A percentile compares a stretch with the other conserved stretches of the same genome.
Conservation (phyloP, 495 filamentous ascomycete genomes). For the Tuber aestivum region DNA sequence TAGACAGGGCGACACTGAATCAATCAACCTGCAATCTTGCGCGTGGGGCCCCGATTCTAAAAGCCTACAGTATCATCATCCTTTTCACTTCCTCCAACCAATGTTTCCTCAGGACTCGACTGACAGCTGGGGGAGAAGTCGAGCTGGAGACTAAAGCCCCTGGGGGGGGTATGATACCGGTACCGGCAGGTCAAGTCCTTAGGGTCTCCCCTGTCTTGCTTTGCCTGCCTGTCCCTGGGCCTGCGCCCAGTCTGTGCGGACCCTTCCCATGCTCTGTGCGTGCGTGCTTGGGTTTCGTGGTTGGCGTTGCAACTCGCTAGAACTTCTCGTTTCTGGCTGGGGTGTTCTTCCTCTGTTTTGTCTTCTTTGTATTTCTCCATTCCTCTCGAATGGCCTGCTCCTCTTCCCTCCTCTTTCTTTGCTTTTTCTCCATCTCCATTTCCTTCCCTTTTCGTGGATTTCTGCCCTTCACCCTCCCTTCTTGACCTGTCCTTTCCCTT, state of each 20-base stretch:
- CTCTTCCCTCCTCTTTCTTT: background rate
- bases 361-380: slow-evolving; percentile 23
- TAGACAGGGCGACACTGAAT: slow-evolving; percentile 26
- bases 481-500: background rate
- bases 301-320: background rate
- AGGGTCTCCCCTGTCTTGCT: slow-evolving; percentile 35
- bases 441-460: background rate
- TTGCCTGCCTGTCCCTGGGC: slow-evolving; percentile 26
- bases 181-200: slow-evolving; percentile 9
- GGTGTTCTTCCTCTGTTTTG: slow-evolving; percentile 27
- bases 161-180: too few species aligned
- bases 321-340: slow-evolving; percentile 23
- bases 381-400: slow-evolving; percentile 8
- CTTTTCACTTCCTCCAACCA: background rate
- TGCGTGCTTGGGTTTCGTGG: slow-evolving; percentile 13
- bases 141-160: slow-evolving; percentile 23
- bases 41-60: slow-evolving; percentile 16
- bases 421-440: background rate
- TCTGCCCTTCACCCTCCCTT: background rate
- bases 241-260: slow-evolving; percentile 29
- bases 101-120: background rate
- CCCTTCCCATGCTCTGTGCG: slow-evolving; percentile 27
- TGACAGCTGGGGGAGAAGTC: slow-evolving; percentile 3
- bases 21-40: slow-evolving; percentile 16
- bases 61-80: slow-evolving; percentile 13